Percentiles rank a stretch among this genome's conserved stretches.
These are phyloP conservation scores for Waltiozyma sp. DNA, from an alignment of 1,139 yeast genomes.

Conservation along the genomic window DNA sequence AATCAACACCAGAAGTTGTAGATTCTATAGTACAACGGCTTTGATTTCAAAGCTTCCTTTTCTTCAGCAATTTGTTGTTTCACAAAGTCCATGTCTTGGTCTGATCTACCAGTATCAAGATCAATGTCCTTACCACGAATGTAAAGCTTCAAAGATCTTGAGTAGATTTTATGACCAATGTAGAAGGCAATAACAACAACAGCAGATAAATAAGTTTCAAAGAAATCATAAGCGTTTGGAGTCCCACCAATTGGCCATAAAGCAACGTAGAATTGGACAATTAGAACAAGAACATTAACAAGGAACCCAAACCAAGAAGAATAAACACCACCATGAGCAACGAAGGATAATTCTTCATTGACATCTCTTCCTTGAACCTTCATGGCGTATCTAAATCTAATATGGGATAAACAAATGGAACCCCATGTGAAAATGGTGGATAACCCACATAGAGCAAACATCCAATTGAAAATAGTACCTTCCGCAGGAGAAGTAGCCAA, in stretches of 20 bases:
- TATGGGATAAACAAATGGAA: constrained; percentile 46
- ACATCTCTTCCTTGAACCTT: constrained; percentile 40
- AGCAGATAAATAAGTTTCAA: constrained; percentile 49
- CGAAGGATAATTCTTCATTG: constrained; percentile 37
- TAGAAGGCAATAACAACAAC: constrained; percentile 51
- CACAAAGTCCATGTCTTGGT: constrained; percentile 50
- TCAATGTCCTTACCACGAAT: constrained; percentile 45
- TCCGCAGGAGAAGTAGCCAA: constrained; percentile 50
- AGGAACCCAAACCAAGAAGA: constrained; percentile 42
- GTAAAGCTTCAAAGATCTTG: constrained; percentile 37
- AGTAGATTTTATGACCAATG: constrained; percentile 45
- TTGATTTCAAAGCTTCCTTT: constrained; percentile 37
- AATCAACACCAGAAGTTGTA: constrained; percentile 21
- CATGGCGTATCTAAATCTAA: constrained; percentile 55
- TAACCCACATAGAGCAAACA: constrained; percentile 54
- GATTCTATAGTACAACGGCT: constrained; percentile 41
- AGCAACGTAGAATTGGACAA: constrained; percentile 62
- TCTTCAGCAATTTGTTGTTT: constrained; percentile 59
- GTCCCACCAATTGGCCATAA: constrained; percentile 41
- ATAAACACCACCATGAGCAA: constrained; percentile 42
- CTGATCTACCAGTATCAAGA: constrained; percentile 62
- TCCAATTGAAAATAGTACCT: constrained; percentile 52
- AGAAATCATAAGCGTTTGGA: constrained; percentile 50
- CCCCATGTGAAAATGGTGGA: constrained; percentile 63
- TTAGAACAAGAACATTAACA: constrained; percentile 37